Percentiles rank a stretch among this genome's conserved stretches.
phyloP scores from a whole-genome alignment of 495 filamentous ascomycete species.

The Parachaetomium inaequale region DNA sequence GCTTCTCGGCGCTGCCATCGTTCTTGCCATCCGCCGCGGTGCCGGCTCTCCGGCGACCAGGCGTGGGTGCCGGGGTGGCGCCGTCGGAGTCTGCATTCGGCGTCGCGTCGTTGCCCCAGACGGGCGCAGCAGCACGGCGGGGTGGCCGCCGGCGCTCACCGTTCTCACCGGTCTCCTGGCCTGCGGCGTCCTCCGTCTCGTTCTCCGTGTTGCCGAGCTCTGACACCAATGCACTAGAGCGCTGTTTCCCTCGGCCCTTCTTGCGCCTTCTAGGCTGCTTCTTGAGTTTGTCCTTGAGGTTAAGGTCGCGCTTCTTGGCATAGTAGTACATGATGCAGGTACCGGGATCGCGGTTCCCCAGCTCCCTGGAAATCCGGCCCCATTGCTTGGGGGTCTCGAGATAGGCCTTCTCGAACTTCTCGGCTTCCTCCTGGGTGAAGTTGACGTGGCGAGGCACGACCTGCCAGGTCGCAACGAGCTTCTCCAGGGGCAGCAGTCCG shows the following conservation, averaged over 20 bases:
- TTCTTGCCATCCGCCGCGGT: slow-evolving; percentile 35
- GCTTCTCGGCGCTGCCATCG: slow-evolving; percentile 55
- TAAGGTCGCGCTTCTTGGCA: slow-evolving; percentile 78
- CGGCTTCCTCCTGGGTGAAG: slow-evolving; percentile 75
- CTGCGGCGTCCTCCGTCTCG: slow-evolving; percentile 45
- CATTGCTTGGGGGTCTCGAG: slow-evolving; percentile 85
- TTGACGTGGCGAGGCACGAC: slow-evolving; percentile 75
- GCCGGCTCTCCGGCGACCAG: slow-evolving; percentile 51
- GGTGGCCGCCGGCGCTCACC: slow-evolving; percentile 48
- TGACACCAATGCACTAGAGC: slow-evolving; percentile 72
- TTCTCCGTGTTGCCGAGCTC: slow-evolving; percentile 62
- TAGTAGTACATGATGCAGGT: slow-evolving; percentile 96
- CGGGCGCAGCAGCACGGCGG: slow-evolving; percentile 53
- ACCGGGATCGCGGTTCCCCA: slow-evolving; percentile 70
- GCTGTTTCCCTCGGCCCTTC: slow-evolving; percentile 57
- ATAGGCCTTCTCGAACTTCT: slow-evolving; percentile 73
- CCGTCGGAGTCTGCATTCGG: slow-evolving; percentile 53
- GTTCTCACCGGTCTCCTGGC: slow-evolving; percentile 49
- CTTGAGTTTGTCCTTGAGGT: slow-evolving; percentile 81
- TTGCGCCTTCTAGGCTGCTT: slow-evolving; percentile 64
- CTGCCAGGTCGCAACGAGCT: slow-evolving; percentile 65
- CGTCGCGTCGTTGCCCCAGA: slow-evolving; percentile 46
- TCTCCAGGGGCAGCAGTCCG: slow-evolving; percentile 61
- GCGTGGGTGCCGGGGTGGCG: slow-evolving; percentile 47
- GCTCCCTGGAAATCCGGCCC: slow-evolving; percentile 75